Evolutionary conservation across 140 eudicot genomes (phyloP), one percentile per base, ranked within the genome.

Genomic region (Bidens hawaiensis): DNA sequence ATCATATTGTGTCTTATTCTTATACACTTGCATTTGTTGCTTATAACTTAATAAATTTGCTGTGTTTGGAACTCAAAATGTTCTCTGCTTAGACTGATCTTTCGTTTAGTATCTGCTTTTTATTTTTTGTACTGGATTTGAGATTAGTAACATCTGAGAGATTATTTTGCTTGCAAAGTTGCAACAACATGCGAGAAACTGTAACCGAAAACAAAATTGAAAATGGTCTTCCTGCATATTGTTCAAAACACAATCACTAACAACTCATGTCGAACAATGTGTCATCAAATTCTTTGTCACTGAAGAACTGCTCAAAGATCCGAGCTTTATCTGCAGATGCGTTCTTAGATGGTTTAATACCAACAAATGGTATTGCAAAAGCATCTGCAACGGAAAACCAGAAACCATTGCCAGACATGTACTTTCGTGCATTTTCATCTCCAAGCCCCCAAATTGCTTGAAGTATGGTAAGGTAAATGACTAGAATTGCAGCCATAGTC

Each of bases 391-490:
- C 3, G 1, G 72, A 27, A 7, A 23, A 5, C 77, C 66, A 63
- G 25, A 64, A 73, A 0, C 66, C 60, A 16, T 11, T 41, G n/a
- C 34, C 21, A 13, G 5, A 6, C 21, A 63, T 36, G 23, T 53
- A 56, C 28, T 2, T 30, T 5, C 13, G 40, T 2, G 16, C 61
- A 7, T 43, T 21, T 4, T 16, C 22, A 23, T 59, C 67, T 21
- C 65, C 66, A 0, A 75, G 34, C 4, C 22, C 65, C 18, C 42
- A 62, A 34, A 68, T 17, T 3, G 81, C 62, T 47, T 74, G 81
- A 17, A 70, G 41, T 19, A 74, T 13, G 17, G 84, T 43, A 25
- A 75, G 60, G 19, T 75, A 70, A 14, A 79, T 25, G 0, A 74
- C 19, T 0, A 79, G 5, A 9, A 64, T 61, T 6, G 73, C 80